A percentile compares a stretch with the other conserved stretches of the same genome.
Evolutionary conservation across 2,329 filamentous ascomycete species (phyloP).

Genomic region (Fusarium proliferatum): DNA sequence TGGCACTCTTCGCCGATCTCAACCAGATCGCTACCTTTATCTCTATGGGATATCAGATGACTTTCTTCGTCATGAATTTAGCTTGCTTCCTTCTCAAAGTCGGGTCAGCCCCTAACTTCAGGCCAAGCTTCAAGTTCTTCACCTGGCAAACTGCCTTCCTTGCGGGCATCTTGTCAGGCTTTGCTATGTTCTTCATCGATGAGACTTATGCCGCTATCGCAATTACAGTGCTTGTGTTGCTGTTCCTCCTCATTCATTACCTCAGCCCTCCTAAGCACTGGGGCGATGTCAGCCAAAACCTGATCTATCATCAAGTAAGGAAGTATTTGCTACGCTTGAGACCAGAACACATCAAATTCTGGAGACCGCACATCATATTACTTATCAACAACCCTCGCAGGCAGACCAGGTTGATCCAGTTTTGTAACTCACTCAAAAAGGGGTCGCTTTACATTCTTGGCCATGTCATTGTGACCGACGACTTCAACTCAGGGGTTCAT

Average conservation of each 20-base stretch:
- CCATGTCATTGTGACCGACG: constrained; percentile 86
- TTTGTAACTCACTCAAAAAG: constrained; percentile 92
- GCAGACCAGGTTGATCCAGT: constrained; percentile 86
- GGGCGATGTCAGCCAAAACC: constrained; percentile 89
- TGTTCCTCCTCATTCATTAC: constrained; percentile 89
- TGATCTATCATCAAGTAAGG: constrained; percentile 87
- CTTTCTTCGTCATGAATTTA: constrained; percentile 88
- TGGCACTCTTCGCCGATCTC: constrained; percentile 84
- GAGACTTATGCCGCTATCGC: constrained; percentile 81
- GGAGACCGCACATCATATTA: constrained; percentile 87
- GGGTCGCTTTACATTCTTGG: constrained; percentile 86
- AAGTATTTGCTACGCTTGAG: constrained; percentile 87
- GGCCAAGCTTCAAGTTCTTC: constrained; percentile 90
- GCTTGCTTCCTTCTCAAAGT: constrained; percentile 90
- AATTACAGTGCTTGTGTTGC: constrained; percentile 76
- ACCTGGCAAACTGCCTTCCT: constrained; percentile 83
- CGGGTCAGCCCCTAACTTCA: constrained; percentile 87
- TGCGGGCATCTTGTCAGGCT: constrained; percentile 79
- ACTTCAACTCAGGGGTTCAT: constrained; percentile 81
- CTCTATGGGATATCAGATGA: constrained; percentile 94
- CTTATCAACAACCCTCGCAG: constrained; percentile 85
- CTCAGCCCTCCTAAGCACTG: constrained; percentile 86
- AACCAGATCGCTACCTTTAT: constrained; percentile 91
- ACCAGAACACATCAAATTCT: constrained; percentile 93
- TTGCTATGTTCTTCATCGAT: constrained; percentile 92